A percentile compares a stretch with the other conserved stretches of the same genome.
Evolutionary conservation across 768 basidiomycete genomes (phyloP).

Genomic region (Myochromella boudieri): DNA sequence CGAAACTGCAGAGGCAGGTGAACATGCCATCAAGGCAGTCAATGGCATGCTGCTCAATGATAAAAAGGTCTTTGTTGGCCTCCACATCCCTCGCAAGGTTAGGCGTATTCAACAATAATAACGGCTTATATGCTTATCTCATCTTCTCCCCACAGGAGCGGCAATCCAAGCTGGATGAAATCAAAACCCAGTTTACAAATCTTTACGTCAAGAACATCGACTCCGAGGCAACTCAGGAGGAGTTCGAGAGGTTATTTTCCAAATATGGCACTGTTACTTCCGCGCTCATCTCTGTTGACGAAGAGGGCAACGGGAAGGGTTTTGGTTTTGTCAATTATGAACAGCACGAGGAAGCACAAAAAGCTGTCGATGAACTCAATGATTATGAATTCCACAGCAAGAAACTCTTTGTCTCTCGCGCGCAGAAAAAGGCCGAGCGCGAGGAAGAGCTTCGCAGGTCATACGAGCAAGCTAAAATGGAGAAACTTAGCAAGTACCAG

Average conservation of each 20-base stretch:
- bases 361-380: conserved; percentile 86
- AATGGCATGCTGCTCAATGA: conserved; percentile 99
- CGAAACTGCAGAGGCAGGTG: conserved; percentile 95
- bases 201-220: conserved; percentile 98
- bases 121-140: background rate
- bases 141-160: conserved; percentile 60
- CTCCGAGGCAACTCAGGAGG: conserved; percentile 76
- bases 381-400: conserved; percentile 82
- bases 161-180: conserved; percentile 97
- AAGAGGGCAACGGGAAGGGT: conserved; percentile 90
- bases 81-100: conserved; percentile 96
- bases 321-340: conserved; percentile 99
- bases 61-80: conserved; percentile 98
- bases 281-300: conserved; percentile 80
- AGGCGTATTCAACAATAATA: conserved; percentile 15
- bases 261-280: conserved; percentile 86
- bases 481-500: conserved; percentile 97
- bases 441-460: conserved; percentile 93
- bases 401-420: conserved; percentile 93
- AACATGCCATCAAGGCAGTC: conserved; percentile 95
- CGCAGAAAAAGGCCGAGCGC: conserved; percentile 98
- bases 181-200: conserved; percentile 97
- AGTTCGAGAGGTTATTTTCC: conserved; percentile 81
- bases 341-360: conserved; percentile 86
- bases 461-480: conserved; percentile 95